Base-by-base conservation (phyloP, 75 land plant genomes). In the Sequoiadendron giganteum region DNA sequence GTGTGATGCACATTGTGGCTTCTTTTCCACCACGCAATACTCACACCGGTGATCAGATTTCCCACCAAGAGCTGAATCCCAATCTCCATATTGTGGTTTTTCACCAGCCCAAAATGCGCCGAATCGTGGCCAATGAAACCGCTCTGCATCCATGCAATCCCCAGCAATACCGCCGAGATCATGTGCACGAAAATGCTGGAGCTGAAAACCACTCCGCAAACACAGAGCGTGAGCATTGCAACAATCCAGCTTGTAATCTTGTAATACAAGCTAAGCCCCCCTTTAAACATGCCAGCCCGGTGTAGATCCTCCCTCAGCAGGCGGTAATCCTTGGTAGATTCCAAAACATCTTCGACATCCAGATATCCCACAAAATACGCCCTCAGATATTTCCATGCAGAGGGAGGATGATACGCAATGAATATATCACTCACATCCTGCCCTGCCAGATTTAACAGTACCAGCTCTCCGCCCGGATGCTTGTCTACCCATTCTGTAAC, bases 1-100 rank as follows among this genome's bases (percentile, higher is more conserved):
- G 93, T 92, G 76, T 96, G 98, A 82, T 96, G 98, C 19, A 94
- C 95, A 83, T 96, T 96, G 68, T 96, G 98, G 86, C 94, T 96
- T 85, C 96, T 89, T 81, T 92, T 95, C 98, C 98, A 96, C 98
- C 98, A 96, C 16, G 90, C 93, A 70, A 96, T 95, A 72, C 94
- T 92, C 18, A 96, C 95, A 48, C 98, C 98, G 10, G 98, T 88
- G 39, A 96, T 34, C 86, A 93, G 91, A 89, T 95, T 95, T 3
- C 98, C 96, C 3, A 91, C 75, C 34, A 94, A 54, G 0, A 96
- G 85, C 38, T 90, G 94, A 2, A 93, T 86, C 38, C 88, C 73
- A 15, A 70, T 86, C 73, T 95, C 96, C 19, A 87, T 78, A 0
- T 42, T 86, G 0, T 52, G 85, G 34, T 76, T 91, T 3, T 89